phyloP scores from a whole-genome alignment of 441 rosid genomes.

The Syzygium syzygioides region DNA sequence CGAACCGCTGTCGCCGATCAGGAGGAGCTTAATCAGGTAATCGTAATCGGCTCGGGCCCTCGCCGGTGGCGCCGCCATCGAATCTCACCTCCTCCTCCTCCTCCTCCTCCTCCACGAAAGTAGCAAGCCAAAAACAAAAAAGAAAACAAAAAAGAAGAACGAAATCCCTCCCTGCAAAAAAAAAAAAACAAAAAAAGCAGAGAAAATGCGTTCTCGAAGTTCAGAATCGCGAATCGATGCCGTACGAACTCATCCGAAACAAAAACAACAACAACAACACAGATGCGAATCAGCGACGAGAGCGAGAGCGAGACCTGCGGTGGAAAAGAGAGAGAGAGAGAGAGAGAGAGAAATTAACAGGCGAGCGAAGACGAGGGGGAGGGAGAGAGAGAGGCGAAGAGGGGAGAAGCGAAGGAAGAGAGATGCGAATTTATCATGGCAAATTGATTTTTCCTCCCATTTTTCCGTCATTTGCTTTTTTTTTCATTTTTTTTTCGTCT shows the following conservation, averaged over 20 bases:
- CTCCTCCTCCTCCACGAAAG: not conserved
- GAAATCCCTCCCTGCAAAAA: conserved; percentile 1
- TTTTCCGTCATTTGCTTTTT: not conserved
- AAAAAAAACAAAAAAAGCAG: not conserved
- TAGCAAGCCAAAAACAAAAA: not conserved
- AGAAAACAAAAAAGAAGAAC: not conserved
- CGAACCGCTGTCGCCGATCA: conserved; percentile 49
- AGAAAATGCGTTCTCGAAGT: not conserved
- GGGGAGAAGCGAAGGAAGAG: conserved; percentile 2
- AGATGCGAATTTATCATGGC: not conserved
- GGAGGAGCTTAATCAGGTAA: conserved; percentile 48
- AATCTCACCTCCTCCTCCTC: conserved; percentile 4
- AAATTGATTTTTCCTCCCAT: not conserved
- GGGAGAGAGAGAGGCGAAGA: not conserved
- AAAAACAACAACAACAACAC: not conserved
- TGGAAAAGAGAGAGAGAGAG: conserved; percentile 1
- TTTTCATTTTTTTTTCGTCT: not conserved
- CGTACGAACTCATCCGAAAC: not conserved
- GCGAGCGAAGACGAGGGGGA: not conserved
- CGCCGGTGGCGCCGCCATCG: conserved; percentile 43
- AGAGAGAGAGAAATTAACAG: not conserved
- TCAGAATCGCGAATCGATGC: not conserved
- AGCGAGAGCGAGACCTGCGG: not conserved
- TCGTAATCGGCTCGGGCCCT: conserved; percentile 52
- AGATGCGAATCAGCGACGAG: not conserved